A percentile compares a stretch with the other conserved stretches of the same genome.
Conservation (phyloP, 768 basidiomycete species). For the Terana coerulea region DNA sequence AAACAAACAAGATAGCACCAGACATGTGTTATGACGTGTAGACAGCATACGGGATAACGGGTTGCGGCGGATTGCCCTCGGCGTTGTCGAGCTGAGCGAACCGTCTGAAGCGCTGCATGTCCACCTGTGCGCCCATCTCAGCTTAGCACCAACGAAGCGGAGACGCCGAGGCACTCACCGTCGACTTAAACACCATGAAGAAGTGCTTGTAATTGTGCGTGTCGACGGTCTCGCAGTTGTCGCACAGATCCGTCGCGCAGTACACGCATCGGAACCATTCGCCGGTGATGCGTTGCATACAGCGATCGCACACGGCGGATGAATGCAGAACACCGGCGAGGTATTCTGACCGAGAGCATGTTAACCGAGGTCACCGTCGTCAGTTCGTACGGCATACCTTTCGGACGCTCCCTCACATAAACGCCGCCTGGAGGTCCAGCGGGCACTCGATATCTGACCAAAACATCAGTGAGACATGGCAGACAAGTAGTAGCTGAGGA, state of each 20-base stretch:
- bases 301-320: constrained; percentile 80
- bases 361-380: no score
- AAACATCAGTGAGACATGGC: constrained; percentile 12
- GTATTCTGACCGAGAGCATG: constrained; percentile 44
- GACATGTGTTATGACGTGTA: constrained; percentile 3
- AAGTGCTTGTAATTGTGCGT: constrained; percentile 80
- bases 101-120: constrained; percentile 58
- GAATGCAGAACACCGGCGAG: constrained; percentile 56
- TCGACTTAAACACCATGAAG: constrained; percentile 86
- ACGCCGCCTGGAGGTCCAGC: constrained; percentile 49
- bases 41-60: constrained; percentile 10
- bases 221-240: constrained; percentile 73
- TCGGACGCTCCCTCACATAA: constrained; percentile 42
- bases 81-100: constrained; percentile 11
- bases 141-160: not conserved
- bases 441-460: constrained; percentile 58
- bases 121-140: constrained; percentile 51
- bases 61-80: not conserved
- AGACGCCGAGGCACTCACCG: constrained; percentile 37
- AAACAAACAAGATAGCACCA: not conserved
- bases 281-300: constrained; percentile 78
- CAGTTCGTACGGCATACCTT: constrained; percentile 49
- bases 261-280: constrained; percentile 91
- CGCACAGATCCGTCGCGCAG: constrained; percentile 85
- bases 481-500: not conserved